Conservation (phyloP, 257 asterid genomes). For the Solanum sparsipilum region DNA sequence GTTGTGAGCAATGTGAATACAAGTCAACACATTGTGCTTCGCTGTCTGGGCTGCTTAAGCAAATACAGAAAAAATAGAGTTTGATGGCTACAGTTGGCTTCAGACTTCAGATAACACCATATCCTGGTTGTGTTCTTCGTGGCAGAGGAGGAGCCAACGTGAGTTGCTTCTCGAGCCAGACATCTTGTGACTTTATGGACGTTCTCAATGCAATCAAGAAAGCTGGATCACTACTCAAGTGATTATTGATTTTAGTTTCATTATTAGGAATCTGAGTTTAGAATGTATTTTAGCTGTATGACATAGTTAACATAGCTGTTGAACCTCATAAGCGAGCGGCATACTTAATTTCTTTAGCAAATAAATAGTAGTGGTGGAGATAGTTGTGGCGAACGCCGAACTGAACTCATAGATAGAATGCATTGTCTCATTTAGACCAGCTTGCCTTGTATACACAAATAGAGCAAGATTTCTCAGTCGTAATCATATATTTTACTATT, state of each 20-base stretch:
- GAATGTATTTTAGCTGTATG: not conserved
- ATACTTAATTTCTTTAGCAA: not conserved
- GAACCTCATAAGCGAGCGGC: not conserved
- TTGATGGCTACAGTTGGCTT: not conserved
- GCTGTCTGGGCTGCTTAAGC: conserved; percentile 66
- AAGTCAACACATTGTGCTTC: conserved; percentile 96
- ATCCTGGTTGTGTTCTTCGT: not conserved
- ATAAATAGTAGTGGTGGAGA: not conserved
- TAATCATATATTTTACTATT: not conserved
- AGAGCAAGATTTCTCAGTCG: not conserved
- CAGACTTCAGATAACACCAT: not conserved
- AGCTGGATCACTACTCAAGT: not conserved
- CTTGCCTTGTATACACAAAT: not conserved
- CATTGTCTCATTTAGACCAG: not conserved
- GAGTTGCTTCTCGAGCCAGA: not conserved
- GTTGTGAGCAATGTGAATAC: conserved; percentile 80
- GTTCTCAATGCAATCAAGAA: not conserved
- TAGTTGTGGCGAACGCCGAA: not conserved
- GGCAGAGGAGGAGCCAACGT: not conserved
- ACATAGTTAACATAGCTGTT: not conserved
- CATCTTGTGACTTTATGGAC: not conserved
- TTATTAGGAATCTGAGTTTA: not conserved
- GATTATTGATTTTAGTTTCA: not conserved
- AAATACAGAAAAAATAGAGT: conserved; percentile 40
- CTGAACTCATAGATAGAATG: not conserved